Conservation (phyloP, 2,329 filamentous ascomycete genomes). For the Sordariomycetes sp. region DNA sequence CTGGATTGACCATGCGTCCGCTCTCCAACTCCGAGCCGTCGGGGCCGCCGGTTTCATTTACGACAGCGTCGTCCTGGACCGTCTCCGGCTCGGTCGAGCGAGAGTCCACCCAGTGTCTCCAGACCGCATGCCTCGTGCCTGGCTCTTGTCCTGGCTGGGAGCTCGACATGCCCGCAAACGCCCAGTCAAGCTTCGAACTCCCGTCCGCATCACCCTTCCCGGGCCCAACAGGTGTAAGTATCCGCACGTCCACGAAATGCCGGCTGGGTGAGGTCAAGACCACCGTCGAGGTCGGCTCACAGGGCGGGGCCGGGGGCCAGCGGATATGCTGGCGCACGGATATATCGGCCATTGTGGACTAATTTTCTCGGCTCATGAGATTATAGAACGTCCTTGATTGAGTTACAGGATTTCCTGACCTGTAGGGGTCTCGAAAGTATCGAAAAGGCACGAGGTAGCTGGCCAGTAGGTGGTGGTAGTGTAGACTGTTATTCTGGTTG, state of each 20-base stretch:
- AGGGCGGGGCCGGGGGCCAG: conserved; percentile 36
- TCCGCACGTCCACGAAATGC: conserved; percentile 49
- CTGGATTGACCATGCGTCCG: conserved; percentile 45
- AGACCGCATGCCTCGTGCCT: conserved; percentile 24
- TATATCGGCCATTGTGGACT: conserved; percentile 27
- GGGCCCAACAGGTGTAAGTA: conserved; percentile 21
- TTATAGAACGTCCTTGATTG: too few relatives aligned
- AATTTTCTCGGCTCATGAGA: too few relatives aligned
- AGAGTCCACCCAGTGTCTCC: conserved; percentile 49
- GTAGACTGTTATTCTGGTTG: too few relatives aligned
- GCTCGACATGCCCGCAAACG: conserved; percentile 41
- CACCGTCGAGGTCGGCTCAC: conserved; percentile 49
- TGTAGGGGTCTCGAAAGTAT: too few relatives aligned
- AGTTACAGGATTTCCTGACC: too few relatives aligned
- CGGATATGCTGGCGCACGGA: conserved; percentile 46
- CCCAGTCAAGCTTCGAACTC: conserved; percentile 44
- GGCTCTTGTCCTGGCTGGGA: conserved; percentile 13
- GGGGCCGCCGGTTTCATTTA: conserved; percentile 25
- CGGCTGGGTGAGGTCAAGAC: conserved; percentile 46
- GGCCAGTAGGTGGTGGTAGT: too few relatives aligned
- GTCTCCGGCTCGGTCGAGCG: conserved; percentile 23
- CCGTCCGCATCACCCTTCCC: conserved; percentile 7
- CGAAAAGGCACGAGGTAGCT: too few relatives aligned
- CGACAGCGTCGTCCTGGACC: conserved; percentile 40
- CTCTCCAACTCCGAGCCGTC: conserved; percentile 31